These are phyloP conservation scores for Hamamelis virginiana DNA, from an alignment of 164 flowering plant species.

Conservation along the genomic window DNA sequence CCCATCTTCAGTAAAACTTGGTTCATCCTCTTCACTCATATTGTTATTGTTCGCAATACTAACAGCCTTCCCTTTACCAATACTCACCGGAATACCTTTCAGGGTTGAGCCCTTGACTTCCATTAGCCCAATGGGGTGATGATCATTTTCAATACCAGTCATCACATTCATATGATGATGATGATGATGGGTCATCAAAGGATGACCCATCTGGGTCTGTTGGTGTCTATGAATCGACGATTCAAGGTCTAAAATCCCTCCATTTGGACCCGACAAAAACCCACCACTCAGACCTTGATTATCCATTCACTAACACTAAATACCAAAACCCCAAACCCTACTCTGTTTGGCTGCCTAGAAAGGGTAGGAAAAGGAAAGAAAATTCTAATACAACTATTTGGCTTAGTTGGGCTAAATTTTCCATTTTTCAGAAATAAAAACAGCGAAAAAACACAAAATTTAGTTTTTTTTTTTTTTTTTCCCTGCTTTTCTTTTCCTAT, in stretches of 20 bases:
- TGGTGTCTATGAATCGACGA: constrained; percentile 34
- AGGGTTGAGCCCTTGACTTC: constrained; percentile 21
- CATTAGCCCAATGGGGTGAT: constrained; percentile 19
- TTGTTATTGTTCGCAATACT: constrained; percentile 11
- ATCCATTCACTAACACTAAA: constrained; percentile 33
- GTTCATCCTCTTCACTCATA: constrained; percentile 54
- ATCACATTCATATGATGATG: constrained; percentile 31
- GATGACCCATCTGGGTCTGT: constrained; percentile 26
- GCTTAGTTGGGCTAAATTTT: too few relatives aligned
- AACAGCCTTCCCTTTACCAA: constrained; percentile 38
- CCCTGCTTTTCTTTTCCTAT: too few relatives aligned
- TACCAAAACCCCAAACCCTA: neutral
- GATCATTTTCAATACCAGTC: constrained; percentile 30
- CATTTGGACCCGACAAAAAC: constrained; percentile 38
- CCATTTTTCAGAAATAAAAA: too few relatives aligned
- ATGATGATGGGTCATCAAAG: constrained; percentile 21
- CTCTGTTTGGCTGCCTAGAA: neutral
- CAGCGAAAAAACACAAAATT: too few relatives aligned
- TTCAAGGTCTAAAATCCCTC: constrained; percentile 43
- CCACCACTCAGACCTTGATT: constrained; percentile 39
- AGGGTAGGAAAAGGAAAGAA: neutral
- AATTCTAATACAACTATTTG: neutral
- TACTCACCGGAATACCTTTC: constrained; percentile 24
- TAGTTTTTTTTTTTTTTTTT: too few relatives aligned
- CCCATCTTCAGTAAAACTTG: constrained; percentile 36